phyloP scores from a whole-genome alignment of 805 yeast genomes.

The Starmera dryadoides region DNA sequence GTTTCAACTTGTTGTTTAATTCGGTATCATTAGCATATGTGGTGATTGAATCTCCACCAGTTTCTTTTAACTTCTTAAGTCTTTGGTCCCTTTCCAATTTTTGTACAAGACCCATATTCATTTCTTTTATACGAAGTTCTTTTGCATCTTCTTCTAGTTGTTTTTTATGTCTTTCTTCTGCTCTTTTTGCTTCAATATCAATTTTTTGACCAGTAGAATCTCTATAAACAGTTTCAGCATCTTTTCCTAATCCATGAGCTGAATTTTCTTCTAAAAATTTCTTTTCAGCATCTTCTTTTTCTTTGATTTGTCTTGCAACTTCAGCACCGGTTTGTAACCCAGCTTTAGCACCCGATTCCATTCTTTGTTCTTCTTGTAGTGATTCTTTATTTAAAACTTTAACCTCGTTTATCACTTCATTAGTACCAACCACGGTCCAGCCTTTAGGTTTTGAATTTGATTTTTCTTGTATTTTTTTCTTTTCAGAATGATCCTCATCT shows the following conservation, averaged over 20 bases:
- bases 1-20: slow-evolving; percentile 26
- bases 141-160: slow-evolving; percentile 21
- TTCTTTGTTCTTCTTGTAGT: slow-evolving; percentile 4
- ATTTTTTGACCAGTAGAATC: slow-evolving; percentile 54
- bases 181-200: slow-evolving; percentile 26
- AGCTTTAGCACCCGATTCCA: slow-evolving; percentile 27
- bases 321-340: slow-evolving; percentile 43
- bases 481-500: too few species aligned
- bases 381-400: not conserved
- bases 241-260: slow-evolving; percentile 6
- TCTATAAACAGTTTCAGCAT: slow-evolving; percentile 43
- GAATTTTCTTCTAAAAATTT: slow-evolving; percentile 9
- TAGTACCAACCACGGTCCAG: slow-evolving; percentile 17
- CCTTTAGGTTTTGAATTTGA: slow-evolving; percentile 18
- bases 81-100: slow-evolving; percentile 28
- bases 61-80: slow-evolving; percentile 22
- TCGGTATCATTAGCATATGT: slow-evolving; percentile 31
- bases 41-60: slow-evolving; percentile 19
- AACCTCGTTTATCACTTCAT: slow-evolving; percentile 5
- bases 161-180: slow-evolving; percentile 20
- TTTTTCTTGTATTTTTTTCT: slow-evolving; percentile 3
- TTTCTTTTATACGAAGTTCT: slow-evolving; percentile 19
- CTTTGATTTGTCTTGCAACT: slow-evolving; percentile 28
- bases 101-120: slow-evolving; percentile 33
- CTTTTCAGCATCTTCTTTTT: slow-evolving; percentile 20